A percentile compares a stretch with the other conserved stretches of the same genome.
These are phyloP conservation scores for Lactifluus hygrophoroides DNA, from an alignment of 768 basidiomycete genomes.

Conservation along the genomic window DNA sequence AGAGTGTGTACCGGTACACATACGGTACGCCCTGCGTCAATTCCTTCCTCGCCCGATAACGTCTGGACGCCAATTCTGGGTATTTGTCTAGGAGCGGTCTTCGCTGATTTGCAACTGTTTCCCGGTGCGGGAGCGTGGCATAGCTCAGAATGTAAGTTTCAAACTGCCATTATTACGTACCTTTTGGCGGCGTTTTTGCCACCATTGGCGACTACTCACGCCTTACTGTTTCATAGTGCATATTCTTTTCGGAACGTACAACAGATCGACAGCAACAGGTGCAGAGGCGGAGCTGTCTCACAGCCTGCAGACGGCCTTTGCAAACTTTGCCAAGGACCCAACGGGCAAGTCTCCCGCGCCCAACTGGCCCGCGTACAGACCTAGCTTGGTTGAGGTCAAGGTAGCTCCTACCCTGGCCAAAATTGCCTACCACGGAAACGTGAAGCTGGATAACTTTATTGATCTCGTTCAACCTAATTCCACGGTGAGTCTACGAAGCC, in stretches of 20 bases:
- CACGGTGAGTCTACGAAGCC: not conserved
- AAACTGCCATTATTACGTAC: too few relatives aligned
- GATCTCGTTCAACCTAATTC: not conserved
- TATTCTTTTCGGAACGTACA: slow-evolving; percentile 26
- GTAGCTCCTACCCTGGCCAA: not conserved
- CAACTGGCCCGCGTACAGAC: slow-evolving; percentile 2
- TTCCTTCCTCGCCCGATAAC: too few relatives aligned
- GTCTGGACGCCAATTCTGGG: not conserved
- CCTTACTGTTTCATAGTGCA: slow-evolving; percentile 8
- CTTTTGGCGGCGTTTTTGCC: too few relatives aligned
- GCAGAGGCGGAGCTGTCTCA: slow-evolving; percentile 22
- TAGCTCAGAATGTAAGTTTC: not conserved
- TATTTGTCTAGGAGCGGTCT: not conserved
- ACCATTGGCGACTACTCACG: too few relatives aligned
- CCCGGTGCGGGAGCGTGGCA: not conserved
- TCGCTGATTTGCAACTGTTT: not conserved
- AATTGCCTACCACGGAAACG: slow-evolving; percentile 3
- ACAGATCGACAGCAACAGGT: slow-evolving; percentile 21
- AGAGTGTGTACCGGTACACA: slow-evolving; percentile 7
- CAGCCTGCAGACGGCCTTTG: slow-evolving; percentile 18
- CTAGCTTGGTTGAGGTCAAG: not conserved
- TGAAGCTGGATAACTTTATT: not conserved
- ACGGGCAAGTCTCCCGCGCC: not conserved
- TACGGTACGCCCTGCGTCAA: not conserved
- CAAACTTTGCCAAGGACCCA: slow-evolving; percentile 5